A percentile compares a stretch with the other conserved stretches of the same genome.
Conservation (phyloP, 768 basidiomycete genomes). For the Leucosporidium creatinivorum region DNA sequence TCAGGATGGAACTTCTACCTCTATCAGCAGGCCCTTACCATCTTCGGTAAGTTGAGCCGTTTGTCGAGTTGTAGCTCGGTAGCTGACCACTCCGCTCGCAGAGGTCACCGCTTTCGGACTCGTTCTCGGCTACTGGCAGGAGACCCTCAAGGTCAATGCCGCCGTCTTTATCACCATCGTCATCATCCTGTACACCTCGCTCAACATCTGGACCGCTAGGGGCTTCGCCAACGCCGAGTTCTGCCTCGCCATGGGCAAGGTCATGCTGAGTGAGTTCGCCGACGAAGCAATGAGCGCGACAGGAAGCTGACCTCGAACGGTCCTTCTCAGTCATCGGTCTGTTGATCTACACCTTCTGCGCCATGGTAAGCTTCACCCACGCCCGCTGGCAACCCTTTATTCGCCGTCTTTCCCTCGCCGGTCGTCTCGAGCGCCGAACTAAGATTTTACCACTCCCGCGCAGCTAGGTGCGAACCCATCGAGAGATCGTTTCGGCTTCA, state of each 20-base stretch:
- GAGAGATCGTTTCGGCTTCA: not conserved
- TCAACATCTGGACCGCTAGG: constrained; percentile 1
- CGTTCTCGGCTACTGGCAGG: not conserved
- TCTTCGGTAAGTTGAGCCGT: not conserved
- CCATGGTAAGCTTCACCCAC: not conserved
- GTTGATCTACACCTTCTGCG: not conserved
- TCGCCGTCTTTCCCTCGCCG: too few species aligned
- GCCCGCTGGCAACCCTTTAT: too few species aligned
- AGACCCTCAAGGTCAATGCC: too few species aligned
- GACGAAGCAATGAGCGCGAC: too few species aligned
- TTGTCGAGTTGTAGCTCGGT: too few species aligned
- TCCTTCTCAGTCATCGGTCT: not conserved
- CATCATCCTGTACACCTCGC: not conserved
- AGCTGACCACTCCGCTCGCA: too few species aligned
- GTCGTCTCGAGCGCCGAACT: too few species aligned
- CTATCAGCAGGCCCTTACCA: not conserved
- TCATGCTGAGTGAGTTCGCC: not conserved
- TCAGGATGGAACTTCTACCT: not conserved
- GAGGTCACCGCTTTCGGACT: not conserved
- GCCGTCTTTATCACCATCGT: constrained; percentile 2
- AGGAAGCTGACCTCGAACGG: too few species aligned
- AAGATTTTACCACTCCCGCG: too few species aligned
- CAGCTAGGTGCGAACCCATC: not conserved
- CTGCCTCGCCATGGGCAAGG: not conserved
- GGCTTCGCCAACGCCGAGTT: constrained; percentile 4